These are phyloP conservation scores for Thelonectria discophora DNA, from an alignment of 2,329 filamentous ascomycete genomes.

Conservation along the genomic window DNA sequence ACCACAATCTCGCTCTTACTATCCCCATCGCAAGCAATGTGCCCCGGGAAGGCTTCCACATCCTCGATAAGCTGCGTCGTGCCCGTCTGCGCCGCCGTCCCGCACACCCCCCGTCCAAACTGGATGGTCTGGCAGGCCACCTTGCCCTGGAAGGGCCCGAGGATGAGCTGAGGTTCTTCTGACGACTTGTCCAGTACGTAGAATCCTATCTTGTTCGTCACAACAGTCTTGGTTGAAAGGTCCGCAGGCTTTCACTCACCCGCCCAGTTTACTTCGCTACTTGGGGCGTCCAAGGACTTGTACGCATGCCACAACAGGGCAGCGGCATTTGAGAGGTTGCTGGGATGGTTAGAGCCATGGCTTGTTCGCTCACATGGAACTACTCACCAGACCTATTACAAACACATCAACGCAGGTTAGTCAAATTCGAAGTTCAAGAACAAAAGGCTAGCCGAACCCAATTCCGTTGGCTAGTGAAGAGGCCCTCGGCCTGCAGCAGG, in stretches of 20 bases:
- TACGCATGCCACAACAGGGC: constrained; percentile 83
- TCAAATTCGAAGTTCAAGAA: constrained; percentile 9
- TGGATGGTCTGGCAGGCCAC: constrained; percentile 81
- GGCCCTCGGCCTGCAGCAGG: constrained; percentile 71
- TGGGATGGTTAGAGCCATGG: constrained; percentile 45
- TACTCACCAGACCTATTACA: constrained; percentile 41
- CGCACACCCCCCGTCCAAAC: constrained; percentile 80
- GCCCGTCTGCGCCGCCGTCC: constrained; percentile 68
- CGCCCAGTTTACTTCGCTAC: constrained; percentile 78
- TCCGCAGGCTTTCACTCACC: constrained; percentile 52
- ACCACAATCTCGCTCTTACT: constrained; percentile 85
- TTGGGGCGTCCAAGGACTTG: constrained; percentile 74
- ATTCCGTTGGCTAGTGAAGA: constrained; percentile 78
- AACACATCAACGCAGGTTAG: constrained; percentile 24
- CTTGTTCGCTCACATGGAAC: not conserved
- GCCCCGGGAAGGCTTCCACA: constrained; percentile 78
- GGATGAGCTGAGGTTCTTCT: constrained; percentile 66
- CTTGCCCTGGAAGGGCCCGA: constrained; percentile 83
- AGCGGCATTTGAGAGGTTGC: constrained; percentile 80
- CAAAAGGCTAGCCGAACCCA: constrained; percentile 66
- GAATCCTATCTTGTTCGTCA: constrained; percentile 64
- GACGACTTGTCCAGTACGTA: constrained; percentile 69
- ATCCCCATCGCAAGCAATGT: constrained; percentile 82
- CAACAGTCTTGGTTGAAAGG: constrained; percentile 1
- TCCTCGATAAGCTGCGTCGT: constrained; percentile 74